Conservation (phyloP, 768 basidiomycete genomes). For the Sporobolomyces phaffii region DNA sequence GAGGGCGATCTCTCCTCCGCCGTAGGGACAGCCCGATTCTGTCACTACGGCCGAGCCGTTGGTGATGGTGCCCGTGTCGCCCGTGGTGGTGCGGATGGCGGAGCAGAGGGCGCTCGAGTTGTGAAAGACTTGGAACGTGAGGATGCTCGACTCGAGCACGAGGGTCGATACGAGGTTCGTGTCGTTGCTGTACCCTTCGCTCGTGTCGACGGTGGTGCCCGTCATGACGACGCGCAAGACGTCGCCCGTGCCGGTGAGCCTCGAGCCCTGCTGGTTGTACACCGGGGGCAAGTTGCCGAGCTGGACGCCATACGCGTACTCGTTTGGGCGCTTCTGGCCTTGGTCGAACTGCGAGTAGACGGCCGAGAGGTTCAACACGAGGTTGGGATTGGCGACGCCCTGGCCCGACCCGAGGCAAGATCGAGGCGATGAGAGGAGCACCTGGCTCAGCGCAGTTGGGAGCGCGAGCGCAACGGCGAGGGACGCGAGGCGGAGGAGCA, state of each 20-base stretch:
- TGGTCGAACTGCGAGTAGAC: constrained; percentile 33
- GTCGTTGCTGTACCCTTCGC: constrained; percentile 31
- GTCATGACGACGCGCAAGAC: constrained; percentile 26
- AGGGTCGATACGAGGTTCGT: constrained; percentile 32
- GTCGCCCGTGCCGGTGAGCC: constrained; percentile 24
- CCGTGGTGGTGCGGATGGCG: constrained; percentile 53
- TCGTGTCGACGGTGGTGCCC: constrained; percentile 9
- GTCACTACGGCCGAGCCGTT: constrained; percentile 44
- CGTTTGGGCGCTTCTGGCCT: constrained; percentile 5
- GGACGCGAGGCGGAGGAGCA: no score
- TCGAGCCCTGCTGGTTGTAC: constrained; percentile 13
- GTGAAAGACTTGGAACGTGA: constrained; percentile 67
- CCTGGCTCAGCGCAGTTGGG: background rate
- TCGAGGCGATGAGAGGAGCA: background rate
- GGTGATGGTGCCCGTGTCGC: constrained; percentile 46
- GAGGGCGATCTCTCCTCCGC: constrained; percentile 67
- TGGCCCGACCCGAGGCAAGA: constrained; percentile 13
- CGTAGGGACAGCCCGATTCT: constrained; percentile 65
- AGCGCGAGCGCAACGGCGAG: no score
- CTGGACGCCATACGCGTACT: constrained; percentile 16
- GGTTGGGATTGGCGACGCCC: constrained; percentile 1
- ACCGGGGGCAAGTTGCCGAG: constrained; percentile 4
- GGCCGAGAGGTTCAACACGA: constrained; percentile 19
- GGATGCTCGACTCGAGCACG: constrained; percentile 54
- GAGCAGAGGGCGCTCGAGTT: constrained; percentile 71